Evolutionary conservation across 2,329 filamentous ascomycete genomes (phyloP), one percentile per base, ranked within the genome.

Genomic region (Pestalotiopsis sp.): DNA sequence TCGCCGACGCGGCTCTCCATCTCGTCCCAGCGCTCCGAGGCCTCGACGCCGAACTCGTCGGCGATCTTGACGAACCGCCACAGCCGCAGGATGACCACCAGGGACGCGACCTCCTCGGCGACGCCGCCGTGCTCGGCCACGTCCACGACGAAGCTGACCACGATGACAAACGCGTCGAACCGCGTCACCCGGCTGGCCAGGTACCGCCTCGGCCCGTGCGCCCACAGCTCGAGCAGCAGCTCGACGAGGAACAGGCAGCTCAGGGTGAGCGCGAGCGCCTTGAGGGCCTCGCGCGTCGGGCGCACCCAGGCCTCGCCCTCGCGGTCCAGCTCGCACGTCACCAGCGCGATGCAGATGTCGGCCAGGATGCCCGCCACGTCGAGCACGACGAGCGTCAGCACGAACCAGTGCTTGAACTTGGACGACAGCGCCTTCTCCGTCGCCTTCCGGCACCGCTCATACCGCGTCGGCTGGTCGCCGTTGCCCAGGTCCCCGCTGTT

Each of bases 11-110:
- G 79, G 65, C 83, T 78, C 71, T 87, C 82, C 52, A 92, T 78
- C 11, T 84, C 83, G 70, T 90, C 89, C 81, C 89, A 86, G 75
- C 89, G 83, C 78, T 92, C 90, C 45, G 87, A 81, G 1, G 89
- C 89, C 9, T 89, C 89, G 6, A 90, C 84, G 38, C 86, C 87
- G 70, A 92, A 83, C 78, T 93, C 91, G 74, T 93, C 89, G 6
- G 91, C 87, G 65, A 92, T 91, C 81, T 92, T 92, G 76, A 92
- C 88, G 59, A 93, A 85, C 17, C 91, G 85, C 88, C 90, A 92
- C 3, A 93, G 81, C 66, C 91, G 87, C 59, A 93, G 80, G 4
- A 92, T 83, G 36, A 93, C 84, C 63, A 93, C 85, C n/a, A 93
- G 81, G 0, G 89, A 91, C 1, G 86, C 89, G 61, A 91, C 87